Evolutionary conservation across 2,329 filamentous ascomycete species (phyloP).

Genomic region (Keithomyces neogunnii): DNA sequence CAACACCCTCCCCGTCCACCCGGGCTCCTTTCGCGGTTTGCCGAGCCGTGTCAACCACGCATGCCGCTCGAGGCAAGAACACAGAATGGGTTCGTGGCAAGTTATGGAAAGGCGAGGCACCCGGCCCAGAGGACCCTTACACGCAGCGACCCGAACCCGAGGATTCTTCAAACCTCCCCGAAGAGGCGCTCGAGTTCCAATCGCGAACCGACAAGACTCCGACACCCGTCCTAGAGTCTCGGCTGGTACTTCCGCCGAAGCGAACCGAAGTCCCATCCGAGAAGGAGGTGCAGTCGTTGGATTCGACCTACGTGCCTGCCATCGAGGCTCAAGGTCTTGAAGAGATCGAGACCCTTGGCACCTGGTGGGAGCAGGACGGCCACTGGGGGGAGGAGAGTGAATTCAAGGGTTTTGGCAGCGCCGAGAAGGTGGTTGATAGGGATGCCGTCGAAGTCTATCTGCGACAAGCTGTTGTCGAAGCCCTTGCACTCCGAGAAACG

Average conservation of each 20-base stretch:
- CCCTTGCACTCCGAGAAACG: slow-evolving; percentile 32
- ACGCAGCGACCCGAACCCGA: slow-evolving; percentile 22
- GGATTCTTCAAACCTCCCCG: slow-evolving; percentile 20
- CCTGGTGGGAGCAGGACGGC: slow-evolving; percentile 47
- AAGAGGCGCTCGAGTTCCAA: slow-evolving; percentile 18
- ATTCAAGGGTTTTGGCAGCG: slow-evolving; percentile 35
- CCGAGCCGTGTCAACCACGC: slow-evolving; percentile 26
- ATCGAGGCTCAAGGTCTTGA: slow-evolving; percentile 34
- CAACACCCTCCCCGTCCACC: slow-evolving; percentile 12
- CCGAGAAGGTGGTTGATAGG: slow-evolving; percentile 31
- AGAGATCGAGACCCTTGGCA: slow-evolving; percentile 35
- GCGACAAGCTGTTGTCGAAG: slow-evolving; percentile 44
- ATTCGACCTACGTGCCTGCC: slow-evolving; percentile 39
- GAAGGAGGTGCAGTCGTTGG: slow-evolving; percentile 19
- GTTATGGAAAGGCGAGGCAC: slow-evolving; percentile 31
- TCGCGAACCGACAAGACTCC: slow-evolving; percentile 16
- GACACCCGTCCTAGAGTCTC: slow-evolving; percentile 17
- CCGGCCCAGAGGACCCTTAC: slow-evolving; percentile 30
- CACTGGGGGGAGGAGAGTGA: slow-evolving; percentile 40
- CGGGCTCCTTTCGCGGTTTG: slow-evolving; percentile 18
- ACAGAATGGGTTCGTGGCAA: slow-evolving; percentile 30
- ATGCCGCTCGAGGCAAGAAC: slow-evolving; percentile 21
- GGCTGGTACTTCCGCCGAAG: slow-evolving; percentile 23
- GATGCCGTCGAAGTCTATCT: slow-evolving; percentile 38
- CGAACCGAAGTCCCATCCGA: slow-evolving; percentile 25